Conservation (phyloP, 2,329 filamentous ascomycete species). For the Rutstroemia sp. region DNA sequence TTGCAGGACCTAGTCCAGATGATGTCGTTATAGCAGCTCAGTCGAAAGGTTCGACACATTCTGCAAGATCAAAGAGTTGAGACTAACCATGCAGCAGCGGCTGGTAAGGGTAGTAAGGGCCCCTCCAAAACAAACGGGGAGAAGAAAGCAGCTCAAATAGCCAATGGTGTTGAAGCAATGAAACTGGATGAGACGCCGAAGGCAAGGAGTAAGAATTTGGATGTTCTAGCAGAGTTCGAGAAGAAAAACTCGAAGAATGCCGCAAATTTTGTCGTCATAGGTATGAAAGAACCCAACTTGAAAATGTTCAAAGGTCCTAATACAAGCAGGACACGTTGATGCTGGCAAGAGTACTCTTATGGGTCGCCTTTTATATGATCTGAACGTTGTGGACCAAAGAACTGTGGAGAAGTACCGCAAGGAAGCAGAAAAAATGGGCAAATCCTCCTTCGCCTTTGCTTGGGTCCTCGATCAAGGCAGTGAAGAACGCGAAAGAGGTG, state of each 20-base stretch:
- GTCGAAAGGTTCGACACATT: conserved; percentile 66
- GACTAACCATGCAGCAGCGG: conserved; percentile 36
- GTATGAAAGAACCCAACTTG: conserved; percentile 40
- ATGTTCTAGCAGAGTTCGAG: conserved; percentile 76
- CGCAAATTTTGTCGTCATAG: conserved; percentile 88
- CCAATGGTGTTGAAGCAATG: conserved; percentile 39
- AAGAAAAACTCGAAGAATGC: conserved; percentile 69
- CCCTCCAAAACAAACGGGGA: conserved; percentile 33
- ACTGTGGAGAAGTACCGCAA: conserved; percentile 82
- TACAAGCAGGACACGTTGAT: conserved; percentile 74
- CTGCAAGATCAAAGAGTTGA: conserved; percentile 24
- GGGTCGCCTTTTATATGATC: conserved; percentile 85
- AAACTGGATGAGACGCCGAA: conserved; percentile 46
- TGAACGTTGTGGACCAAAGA: conserved; percentile 79
- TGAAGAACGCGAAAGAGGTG: conserved; percentile 82
- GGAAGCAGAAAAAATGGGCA: conserved; percentile 86
- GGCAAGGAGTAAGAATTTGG: conserved; percentile 68
- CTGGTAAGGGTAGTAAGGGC: conserved; percentile 33
- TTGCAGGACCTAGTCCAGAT: conserved; percentile 84
- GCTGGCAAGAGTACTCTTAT: conserved; percentile 97
- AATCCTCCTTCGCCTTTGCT: conserved; percentile 90
- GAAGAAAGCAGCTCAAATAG: conserved; percentile 35
- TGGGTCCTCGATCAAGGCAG: conserved; percentile 93
- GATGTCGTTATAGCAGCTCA: conserved; percentile 83
- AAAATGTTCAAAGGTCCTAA: conserved; percentile 17